Conservation (phyloP, 2,329 filamentous ascomycete species). For the Clarireedia homoeocarpa region DNA sequence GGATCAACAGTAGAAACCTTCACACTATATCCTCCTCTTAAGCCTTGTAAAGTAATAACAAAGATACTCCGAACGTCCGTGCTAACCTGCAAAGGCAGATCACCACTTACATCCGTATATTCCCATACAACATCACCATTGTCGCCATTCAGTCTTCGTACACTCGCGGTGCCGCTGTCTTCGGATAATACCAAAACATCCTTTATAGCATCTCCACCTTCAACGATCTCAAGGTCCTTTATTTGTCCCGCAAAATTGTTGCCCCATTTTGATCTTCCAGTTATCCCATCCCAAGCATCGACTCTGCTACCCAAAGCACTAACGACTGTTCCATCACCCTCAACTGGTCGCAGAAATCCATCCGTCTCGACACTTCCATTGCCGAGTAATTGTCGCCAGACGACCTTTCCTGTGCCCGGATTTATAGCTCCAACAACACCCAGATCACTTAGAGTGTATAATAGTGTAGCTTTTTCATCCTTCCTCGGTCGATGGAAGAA, state of each 20-base stretch:
- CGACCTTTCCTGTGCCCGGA: conserved; percentile 71
- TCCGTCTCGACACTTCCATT: conserved; percentile 32
- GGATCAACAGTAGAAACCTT: conserved; percentile 69
- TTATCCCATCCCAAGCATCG: conserved; percentile 74
- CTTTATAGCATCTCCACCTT: conserved; percentile 50
- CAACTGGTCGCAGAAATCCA: conserved; percentile 58
- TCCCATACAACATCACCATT: conserved; percentile 75
- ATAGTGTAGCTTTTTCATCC: conserved; percentile 75
- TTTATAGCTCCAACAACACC: conserved; percentile 82
- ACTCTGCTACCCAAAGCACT: conserved; percentile 65
- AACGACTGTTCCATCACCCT: conserved; percentile 69
- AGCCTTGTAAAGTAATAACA: conserved; percentile 66
- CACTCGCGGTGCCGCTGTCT: conserved; percentile 45
- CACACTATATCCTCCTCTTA: conserved; percentile 64
- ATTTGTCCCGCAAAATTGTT: conserved; percentile 50
- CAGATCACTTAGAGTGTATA: conserved; percentile 86
- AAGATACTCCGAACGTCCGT: conserved; percentile 64
- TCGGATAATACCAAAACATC: conserved; percentile 64
- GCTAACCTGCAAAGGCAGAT: conserved; percentile 67
- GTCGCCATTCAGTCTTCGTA: conserved; percentile 65
- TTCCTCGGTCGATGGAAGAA: conserved; percentile 88
- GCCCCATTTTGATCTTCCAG: conserved; percentile 73
- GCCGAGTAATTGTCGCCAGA: conserved; percentile 78
- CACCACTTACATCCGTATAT: conserved; percentile 58
- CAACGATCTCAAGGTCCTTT: conserved; percentile 68